Base-by-base conservation (phyloP, 169 alveolate species). In the Plasmodium gaboni region DNA sequence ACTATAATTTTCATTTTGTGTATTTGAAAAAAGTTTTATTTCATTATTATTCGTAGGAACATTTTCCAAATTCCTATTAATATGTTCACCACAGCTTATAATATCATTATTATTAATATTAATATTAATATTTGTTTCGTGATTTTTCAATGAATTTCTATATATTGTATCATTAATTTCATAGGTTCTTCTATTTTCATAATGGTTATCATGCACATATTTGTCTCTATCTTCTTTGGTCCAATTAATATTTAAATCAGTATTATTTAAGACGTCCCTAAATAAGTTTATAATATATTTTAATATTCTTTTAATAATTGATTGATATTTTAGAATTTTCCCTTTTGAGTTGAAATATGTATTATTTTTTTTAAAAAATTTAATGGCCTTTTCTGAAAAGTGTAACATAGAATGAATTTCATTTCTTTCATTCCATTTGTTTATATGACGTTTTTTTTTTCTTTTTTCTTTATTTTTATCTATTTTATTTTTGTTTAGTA, bases 321-420 rank as follows among this genome's bases (percentile, higher is more conserved):
- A 46, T 42, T 71, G 87, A 64, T 86, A 86, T 42, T 86, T 86
- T 19, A 51, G n/a, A 15, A 86, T n/a, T 24, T 86, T 86, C 0
- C 32, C 32, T 55, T 71, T 86, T 12, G 92, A 74, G 24, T 86
- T 63, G 7, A 50, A 69, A 71, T 86, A 86, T 10, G 68, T 70
- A 17, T 44, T 32, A 86, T 86, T 86, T 24, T 71, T 72, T 51
- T 59, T 69, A 73, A 86, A 86, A 74, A 71, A 86, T 12, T 60
- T 69, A 70, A 86, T 86, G 15, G 92, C 92, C 48, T 71, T 71
- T 71, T 86, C 92, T 13, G 92, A 86, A 38, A 46, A 86, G 2
- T 86, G 60, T 5, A 86, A 60, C 76, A 86, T 86, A 38, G 46
- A 74, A 48, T 71, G 63, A 48, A 86, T 71, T 86, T 86, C 92